Conservation (phyloP, 1,139 yeast species). For the Blastobotrys petasosporus region DNA sequence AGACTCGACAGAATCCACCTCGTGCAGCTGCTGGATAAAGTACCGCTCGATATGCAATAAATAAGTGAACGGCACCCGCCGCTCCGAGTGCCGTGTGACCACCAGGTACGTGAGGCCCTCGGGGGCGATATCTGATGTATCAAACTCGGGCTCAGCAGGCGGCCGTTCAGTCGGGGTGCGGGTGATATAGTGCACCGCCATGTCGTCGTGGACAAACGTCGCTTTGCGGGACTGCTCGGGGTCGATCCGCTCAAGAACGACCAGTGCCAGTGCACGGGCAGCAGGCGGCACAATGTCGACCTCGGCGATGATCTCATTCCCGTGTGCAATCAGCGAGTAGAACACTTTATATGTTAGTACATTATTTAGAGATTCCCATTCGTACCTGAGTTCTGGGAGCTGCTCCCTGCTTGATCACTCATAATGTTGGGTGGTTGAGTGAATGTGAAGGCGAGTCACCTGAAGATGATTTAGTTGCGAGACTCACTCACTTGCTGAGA, state of each 20-base stretch:
- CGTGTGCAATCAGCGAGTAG: constrained; percentile 31
- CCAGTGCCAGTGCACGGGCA: constrained; percentile 24
- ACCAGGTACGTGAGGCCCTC: constrained; percentile 29
- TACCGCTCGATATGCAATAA: constrained; percentile 29
- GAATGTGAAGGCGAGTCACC: no score
- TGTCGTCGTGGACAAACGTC: constrained; percentile 32
- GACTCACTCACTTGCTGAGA: no score
- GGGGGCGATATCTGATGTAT: background rate
- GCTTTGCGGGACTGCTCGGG: constrained; percentile 23
- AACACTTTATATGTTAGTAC: constrained; percentile 22
- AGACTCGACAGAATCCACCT: constrained; percentile 5
- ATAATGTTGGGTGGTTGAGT: no score
- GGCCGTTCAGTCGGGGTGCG: constrained; percentile 21
- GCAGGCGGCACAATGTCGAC: constrained; percentile 20
- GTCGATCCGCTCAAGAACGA: constrained; percentile 27
- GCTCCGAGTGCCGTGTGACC: constrained; percentile 27
- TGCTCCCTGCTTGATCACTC: no score
- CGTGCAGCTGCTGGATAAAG: constrained; percentile 17
- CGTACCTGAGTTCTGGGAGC: no score
- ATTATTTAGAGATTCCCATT: no score
- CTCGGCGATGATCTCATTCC: constrained; percentile 23
- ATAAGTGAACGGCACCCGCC: constrained; percentile 32
- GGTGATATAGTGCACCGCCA: constrained; percentile 34
- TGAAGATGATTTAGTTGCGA: no score
- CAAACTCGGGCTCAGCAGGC: constrained; percentile 20